Conservation (phyloP, 225 moss, liverwort and hornwort species). For the Rhytidiadelphus loreus region DNA sequence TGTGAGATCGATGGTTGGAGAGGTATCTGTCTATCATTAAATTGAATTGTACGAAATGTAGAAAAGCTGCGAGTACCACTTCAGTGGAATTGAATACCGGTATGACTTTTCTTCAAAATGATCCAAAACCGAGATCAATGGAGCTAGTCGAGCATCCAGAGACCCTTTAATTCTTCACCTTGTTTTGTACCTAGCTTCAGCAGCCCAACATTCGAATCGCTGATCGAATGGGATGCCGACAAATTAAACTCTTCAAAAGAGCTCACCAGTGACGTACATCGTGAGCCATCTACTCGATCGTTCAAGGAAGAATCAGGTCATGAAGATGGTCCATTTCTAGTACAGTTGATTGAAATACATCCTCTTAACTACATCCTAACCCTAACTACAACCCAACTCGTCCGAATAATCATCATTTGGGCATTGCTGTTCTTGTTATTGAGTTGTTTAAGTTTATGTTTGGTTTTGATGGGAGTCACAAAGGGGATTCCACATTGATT, state of each 20-base stretch:
- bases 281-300: not conserved
- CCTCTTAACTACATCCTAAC: not conserved
- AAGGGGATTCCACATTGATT: not conserved
- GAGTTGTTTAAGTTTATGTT: not conserved
- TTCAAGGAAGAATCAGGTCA: not conserved
- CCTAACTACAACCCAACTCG: not conserved
- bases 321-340: not conserved
- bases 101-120: not conserved
- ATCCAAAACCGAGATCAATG: not conserved
- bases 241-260: not conserved
- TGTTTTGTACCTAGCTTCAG: too few relatives aligned
- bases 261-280: not conserved
- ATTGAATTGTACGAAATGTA: not conserved
- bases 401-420: not conserved
- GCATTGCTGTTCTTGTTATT: not conserved
- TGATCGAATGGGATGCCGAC: not conserved
- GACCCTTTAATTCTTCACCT: not conserved
- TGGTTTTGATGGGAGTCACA: not conserved
- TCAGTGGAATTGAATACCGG: not conserved
- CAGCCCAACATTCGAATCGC: not conserved
- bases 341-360: not conserved
- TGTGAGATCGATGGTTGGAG: not conserved
- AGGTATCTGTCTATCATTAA: not conserved
- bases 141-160: not conserved
- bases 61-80: not conserved